Conservation (phyloP, 2,329 filamentous ascomycete genomes). For the Ustulina deusta region DNA sequence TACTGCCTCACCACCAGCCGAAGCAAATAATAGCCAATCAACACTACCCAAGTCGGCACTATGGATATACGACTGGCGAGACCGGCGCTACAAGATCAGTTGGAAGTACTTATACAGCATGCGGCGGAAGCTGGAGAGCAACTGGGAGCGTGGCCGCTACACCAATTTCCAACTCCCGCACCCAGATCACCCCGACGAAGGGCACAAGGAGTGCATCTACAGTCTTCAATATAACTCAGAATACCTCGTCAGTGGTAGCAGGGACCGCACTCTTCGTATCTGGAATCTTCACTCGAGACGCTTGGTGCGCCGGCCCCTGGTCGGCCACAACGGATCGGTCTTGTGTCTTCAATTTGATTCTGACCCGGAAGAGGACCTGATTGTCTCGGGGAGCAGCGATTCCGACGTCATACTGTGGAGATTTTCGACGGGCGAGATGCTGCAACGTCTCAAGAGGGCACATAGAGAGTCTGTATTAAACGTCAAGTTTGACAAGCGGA, state of each 20-base stretch:
- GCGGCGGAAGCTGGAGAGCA: slow-evolving; percentile 84
- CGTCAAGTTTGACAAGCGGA: slow-evolving; percentile 89
- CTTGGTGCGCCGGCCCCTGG: slow-evolving; percentile 77
- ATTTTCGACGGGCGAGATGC: slow-evolving; percentile 87
- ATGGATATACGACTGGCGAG: slow-evolving; percentile 64
- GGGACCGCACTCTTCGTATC: slow-evolving; percentile 87
- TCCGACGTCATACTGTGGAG: slow-evolving; percentile 90
- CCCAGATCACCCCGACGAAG: slow-evolving; percentile 81
- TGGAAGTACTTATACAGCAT: slow-evolving; percentile 96
- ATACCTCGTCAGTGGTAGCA: slow-evolving; percentile 91
- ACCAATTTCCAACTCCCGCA: slow-evolving; percentile 92
- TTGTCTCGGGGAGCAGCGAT: slow-evolving; percentile 96
- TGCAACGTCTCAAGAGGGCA: slow-evolving; percentile 80
- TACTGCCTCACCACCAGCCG: slow-evolving; percentile 30
- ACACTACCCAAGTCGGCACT: slow-evolving; percentile 59
- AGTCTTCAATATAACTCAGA: slow-evolving; percentile 89
- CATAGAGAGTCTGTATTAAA: slow-evolving; percentile 94
- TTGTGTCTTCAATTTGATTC: slow-evolving; percentile 96
- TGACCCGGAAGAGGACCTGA: slow-evolving; percentile 84
- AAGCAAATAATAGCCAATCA: slow-evolving; percentile 31
- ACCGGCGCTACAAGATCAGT: slow-evolving; percentile 74
- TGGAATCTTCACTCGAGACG: slow-evolving; percentile 90
- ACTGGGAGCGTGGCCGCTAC: slow-evolving; percentile 88
- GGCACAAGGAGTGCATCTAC: slow-evolving; percentile 93
- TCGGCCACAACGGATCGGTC: slow-evolving; percentile 86